Evolutionary conservation across 192 early-diverging fungal species (phyloP).

Genomic region (Funneliformis mosseae): DNA sequence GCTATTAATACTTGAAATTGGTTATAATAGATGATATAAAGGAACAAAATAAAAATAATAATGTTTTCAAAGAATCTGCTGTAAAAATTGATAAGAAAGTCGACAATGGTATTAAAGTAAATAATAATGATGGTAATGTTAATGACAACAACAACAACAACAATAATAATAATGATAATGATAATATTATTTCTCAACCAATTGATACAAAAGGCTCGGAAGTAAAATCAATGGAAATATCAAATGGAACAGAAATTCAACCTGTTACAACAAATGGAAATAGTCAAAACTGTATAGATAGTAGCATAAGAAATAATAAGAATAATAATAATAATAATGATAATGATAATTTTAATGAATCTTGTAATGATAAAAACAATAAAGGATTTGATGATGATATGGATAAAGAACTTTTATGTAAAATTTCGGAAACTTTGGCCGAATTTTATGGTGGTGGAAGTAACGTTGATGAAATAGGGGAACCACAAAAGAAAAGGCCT

Average conservation of each 20-base stretch:
- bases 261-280: neutral
- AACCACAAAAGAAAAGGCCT: neutral
- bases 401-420: neutral
- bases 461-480: neutral
- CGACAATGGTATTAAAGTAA: neutral
- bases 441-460: neutral
- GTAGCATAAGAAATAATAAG: neutral
- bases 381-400: neutral
- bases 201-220: neutral
- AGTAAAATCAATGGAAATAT: neutral
- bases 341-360: neutral
- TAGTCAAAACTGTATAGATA: neutral
- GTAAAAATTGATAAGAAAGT: neutral
- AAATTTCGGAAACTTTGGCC: neutral
- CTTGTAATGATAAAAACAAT: neutral
- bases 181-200: neutral
- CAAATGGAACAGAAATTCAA: neutral
- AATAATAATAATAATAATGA: neutral
- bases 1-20: no score
- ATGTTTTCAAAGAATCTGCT: neutral
- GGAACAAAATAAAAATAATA: neutral
- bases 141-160: no score
- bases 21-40: neutral
- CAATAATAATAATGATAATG: no score
- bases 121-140: neutral